phyloP scores from a whole-genome alignment of 2,329 filamentous ascomycete species.

The Cyphellophora europaea region DNA sequence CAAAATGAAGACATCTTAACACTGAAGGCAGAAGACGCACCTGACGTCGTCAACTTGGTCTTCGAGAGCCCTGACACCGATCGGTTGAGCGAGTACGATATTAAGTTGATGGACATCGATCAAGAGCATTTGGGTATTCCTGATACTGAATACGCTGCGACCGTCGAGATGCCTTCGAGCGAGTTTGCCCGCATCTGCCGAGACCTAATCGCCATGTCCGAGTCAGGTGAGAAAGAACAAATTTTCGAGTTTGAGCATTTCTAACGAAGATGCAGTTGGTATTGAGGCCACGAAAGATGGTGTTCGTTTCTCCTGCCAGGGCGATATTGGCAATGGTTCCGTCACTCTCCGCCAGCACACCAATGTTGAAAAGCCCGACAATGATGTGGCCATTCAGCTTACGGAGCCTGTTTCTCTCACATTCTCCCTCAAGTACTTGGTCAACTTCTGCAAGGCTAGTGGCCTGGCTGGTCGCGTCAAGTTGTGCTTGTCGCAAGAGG shows the following conservation, averaged over 20 bases:
- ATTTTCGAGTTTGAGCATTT: constrained; percentile 1
- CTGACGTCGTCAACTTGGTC: constrained; percentile 87
- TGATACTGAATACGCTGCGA: constrained; percentile 95
- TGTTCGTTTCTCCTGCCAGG: constrained; percentile 85
- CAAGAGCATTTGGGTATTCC: constrained; percentile 98
- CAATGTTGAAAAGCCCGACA: constrained; percentile 78
- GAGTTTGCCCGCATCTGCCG: constrained; percentile 95
- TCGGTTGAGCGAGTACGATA: constrained; percentile 94
- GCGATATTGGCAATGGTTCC: constrained; percentile 91
- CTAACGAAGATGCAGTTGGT: constrained; percentile 51
- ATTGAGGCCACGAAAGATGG: constrained; percentile 97
- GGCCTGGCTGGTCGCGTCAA: constrained; percentile 73
- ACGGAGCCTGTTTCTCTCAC: constrained; percentile 88
- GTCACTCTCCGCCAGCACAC: constrained; percentile 84
- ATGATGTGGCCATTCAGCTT: constrained; percentile 81
- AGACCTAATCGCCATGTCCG: constrained; percentile 83
- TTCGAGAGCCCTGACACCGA: constrained; percentile 88
- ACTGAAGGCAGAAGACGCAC: constrained; percentile 93
- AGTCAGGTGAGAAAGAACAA: constrained; percentile 84
- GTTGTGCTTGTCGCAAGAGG: constrained; percentile 90
- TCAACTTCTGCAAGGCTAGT: constrained; percentile 99
- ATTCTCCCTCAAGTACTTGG: constrained; percentile 97
- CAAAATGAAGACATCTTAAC: constrained; percentile 92
- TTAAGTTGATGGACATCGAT: constrained; percentile 99
- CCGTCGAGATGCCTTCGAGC: constrained; percentile 73